A percentile compares a stretch with the other conserved stretches of the same genome.
phyloP scores from a whole-genome alignment of 2,329 filamentous ascomycete species.

The Purpureocillium lavendulum region DNA sequence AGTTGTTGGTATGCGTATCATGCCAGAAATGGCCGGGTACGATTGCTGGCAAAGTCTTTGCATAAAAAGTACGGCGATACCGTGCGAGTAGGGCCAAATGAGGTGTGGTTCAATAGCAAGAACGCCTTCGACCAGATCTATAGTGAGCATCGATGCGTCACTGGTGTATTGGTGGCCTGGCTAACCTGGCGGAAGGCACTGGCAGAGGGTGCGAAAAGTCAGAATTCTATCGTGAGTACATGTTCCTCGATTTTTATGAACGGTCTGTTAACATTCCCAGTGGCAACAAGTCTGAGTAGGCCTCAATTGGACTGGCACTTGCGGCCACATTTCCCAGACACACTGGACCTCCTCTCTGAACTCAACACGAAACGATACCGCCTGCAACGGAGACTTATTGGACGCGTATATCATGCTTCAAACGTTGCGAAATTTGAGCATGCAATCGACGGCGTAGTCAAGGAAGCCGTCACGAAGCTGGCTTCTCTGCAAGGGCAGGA shows the following conservation, averaged over 20 bases:
- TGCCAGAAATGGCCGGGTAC: conserved; percentile 32
- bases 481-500: conserved; percentile 25
- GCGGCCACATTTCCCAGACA: conserved; percentile 28
- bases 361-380: conserved; percentile 36
- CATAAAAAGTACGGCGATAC: conserved; percentile 38
- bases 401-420: conserved; percentile 35
- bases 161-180: not conserved
- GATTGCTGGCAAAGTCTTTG: conserved; percentile 31
- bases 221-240: conserved; percentile 39
- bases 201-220: conserved; percentile 42
- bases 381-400: conserved; percentile 39
- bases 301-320: conserved; percentile 31
- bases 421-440: conserved; percentile 33
- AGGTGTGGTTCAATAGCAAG: conserved; percentile 42
- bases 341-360: conserved; percentile 43
- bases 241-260: not conserved
- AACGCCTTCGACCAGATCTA: conserved; percentile 41
- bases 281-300: conserved; percentile 35
- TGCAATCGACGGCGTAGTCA: conserved; percentile 31
- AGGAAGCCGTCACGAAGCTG: conserved; percentile 25
- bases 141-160: conserved; percentile 19
- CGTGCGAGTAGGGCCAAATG: conserved; percentile 45
- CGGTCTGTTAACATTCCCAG: conserved; percentile 14
- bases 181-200: conserved; percentile 21
- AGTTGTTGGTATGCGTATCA: conserved; percentile 40